Percentiles rank a stretch among this genome's conserved stretches.
These are phyloP conservation scores for Psilocybe sp. DNA, from an alignment of 768 basidiomycete genomes.

Conservation along the genomic window DNA sequence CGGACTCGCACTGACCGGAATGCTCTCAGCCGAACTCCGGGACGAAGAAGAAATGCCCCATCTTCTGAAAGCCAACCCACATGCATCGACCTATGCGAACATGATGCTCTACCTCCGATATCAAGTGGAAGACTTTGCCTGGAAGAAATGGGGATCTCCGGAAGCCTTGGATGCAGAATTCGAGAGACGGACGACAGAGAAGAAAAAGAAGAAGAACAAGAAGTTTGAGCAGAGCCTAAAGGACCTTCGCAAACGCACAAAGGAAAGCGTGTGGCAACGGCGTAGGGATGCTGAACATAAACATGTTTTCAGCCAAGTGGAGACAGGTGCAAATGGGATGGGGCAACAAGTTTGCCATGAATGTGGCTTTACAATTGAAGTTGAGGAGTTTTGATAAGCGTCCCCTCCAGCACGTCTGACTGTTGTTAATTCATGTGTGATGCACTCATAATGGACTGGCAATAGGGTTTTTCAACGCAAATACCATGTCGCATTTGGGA, in stretches of 20 bases:
- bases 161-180: slow-evolving; percentile 90
- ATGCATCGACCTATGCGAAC: slow-evolving; percentile 93
- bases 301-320: slow-evolving; percentile 72
- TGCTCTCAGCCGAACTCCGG: slow-evolving; percentile 76
- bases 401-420: neutral
- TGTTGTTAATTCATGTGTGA: too few relatives aligned
- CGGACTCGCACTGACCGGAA: neutral
- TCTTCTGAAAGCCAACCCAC: slow-evolving; percentile 90
- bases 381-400: slow-evolving; percentile 65
- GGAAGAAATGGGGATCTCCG: slow-evolving; percentile 96
- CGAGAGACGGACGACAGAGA: slow-evolving; percentile 72
- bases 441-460: too few relatives aligned
- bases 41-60: slow-evolving; percentile 93
- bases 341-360: slow-evolving; percentile 77
- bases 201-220: slow-evolving; percentile 87
- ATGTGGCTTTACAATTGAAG: slow-evolving; percentile 90
- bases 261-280: slow-evolving; percentile 87
- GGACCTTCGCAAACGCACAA: slow-evolving; percentile 81
- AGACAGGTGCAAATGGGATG: slow-evolving; percentile 49
- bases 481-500: too few relatives aligned
- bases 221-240: slow-evolving; percentile 91
- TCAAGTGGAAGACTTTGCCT: slow-evolving; percentile 96
- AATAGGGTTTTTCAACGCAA: too few relatives aligned
- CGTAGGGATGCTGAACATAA: slow-evolving; percentile 85
- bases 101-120: slow-evolving; percentile 98